Conservation (phyloP, 1,139 yeast genomes). For the Zygosaccharomyces sapae region DNA sequence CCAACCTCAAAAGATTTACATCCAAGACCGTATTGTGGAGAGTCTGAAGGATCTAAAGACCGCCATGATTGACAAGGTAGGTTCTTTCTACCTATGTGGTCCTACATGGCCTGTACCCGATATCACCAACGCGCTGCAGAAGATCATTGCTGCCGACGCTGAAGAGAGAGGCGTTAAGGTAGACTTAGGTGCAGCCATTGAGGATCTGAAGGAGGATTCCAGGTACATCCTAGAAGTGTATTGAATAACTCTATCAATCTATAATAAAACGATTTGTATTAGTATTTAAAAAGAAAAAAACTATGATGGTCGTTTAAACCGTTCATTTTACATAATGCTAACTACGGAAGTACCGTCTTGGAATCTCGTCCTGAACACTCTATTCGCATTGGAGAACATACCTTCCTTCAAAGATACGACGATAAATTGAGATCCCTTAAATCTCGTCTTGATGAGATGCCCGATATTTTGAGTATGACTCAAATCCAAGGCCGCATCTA, state of each 20-base stretch:
- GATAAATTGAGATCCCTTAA: constrained; percentile 92
- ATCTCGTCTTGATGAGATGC: constrained; percentile 87
- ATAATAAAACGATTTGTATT: not conserved
- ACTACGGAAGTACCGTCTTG: constrained; percentile 97
- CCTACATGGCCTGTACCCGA: constrained; percentile 99
- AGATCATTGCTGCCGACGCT: constrained; percentile 72
- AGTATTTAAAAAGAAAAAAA: not conserved
- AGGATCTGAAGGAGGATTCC: constrained; percentile 88
- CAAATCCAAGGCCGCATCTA: constrained; percentile 95
- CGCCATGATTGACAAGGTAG: constrained; percentile 73
- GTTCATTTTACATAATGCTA: constrained; percentile 42
- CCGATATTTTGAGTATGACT: constrained; percentile 98
- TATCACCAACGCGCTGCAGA: constrained; percentile 84
- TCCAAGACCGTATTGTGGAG: constrained; percentile 88
- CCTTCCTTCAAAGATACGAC: constrained; percentile 97
- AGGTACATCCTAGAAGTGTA: constrained; percentile 93
- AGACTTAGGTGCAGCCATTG: constrained; percentile 76
- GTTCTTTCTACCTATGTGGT: constrained; percentile 94
- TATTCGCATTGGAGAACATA: constrained; percentile 94
- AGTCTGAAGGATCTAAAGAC: constrained; percentile 67
- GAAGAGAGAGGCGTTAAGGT: constrained; percentile 58
- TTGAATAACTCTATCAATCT: constrained; percentile 35
- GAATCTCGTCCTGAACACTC: constrained; percentile 88
- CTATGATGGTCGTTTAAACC: not conserved
- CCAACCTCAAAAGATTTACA: constrained; percentile 89